A percentile compares a stretch with the other conserved stretches of the same genome.
Conservation (phyloP, 257 asterid species). For the Capsicum chinense region DNA sequence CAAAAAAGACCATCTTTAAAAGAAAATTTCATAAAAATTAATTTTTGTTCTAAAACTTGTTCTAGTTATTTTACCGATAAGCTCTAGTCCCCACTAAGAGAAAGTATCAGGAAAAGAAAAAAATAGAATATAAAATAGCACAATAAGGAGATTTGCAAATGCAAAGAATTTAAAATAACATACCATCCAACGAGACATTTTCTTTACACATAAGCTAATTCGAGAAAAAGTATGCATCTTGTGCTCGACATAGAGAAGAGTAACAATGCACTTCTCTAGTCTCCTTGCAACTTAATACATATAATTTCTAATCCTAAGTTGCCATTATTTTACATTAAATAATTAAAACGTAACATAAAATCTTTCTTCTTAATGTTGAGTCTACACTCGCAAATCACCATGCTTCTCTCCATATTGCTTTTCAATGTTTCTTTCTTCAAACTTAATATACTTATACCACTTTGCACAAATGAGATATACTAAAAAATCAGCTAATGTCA, state of each 20-base stretch:
- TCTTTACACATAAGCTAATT: neutral
- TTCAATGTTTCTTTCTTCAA: constrained; percentile 58
- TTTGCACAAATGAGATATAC: constrained; percentile 66
- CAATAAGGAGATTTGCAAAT: neutral
- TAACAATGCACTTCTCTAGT: constrained; percentile 19
- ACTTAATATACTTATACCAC: constrained; percentile 76
- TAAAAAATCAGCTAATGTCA: constrained; percentile 70
- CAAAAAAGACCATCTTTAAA: neutral
- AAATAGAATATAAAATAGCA: neutral
- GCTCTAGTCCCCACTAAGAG: neutral
- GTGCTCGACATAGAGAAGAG: constrained; percentile 25
- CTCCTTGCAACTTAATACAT: constrained; percentile 3
- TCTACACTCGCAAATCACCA: constrained; percentile 36
- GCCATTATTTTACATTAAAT: neutral
- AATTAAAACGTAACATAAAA: neutral
- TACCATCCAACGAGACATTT: neutral
- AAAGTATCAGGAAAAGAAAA: neutral
- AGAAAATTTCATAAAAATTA: neutral
- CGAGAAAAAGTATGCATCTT: neutral
- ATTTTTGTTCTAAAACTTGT: neutral
- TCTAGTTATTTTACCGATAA: neutral
- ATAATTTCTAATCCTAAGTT: neutral
- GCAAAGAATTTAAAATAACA: neutral
- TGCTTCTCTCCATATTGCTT: constrained; percentile 33
- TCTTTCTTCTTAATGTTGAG: neutral